These are phyloP conservation scores for Penicillium robsamsonii DNA, from an alignment of 495 filamentous ascomycete genomes.

Conservation along the genomic window DNA sequence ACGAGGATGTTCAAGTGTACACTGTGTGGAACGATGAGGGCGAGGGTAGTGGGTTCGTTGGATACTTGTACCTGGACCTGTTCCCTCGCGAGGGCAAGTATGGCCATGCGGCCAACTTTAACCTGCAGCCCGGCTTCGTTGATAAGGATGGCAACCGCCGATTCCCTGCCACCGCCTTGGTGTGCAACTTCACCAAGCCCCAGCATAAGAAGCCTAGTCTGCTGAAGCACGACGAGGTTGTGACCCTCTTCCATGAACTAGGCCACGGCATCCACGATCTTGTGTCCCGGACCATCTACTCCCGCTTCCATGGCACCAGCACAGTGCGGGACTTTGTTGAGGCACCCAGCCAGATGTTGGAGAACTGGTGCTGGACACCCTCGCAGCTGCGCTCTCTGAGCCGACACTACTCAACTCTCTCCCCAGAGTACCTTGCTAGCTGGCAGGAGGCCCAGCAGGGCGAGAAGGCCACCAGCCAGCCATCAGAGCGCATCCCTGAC, in stretches of 20 bases:
- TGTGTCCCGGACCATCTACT: conserved; percentile 62
- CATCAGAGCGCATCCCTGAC: conserved; percentile 57
- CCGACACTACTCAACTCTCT: conserved; percentile 63
- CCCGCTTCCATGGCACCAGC: conserved; percentile 71
- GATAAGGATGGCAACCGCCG: conserved; percentile 55
- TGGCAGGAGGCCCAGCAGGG: conserved; percentile 49
- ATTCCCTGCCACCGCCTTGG: conserved; percentile 67
- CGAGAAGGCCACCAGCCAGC: conserved; percentile 32
- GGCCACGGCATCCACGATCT: conserved; percentile 77
- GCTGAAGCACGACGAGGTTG: conserved; percentile 68
- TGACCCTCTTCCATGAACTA: conserved; percentile 71
- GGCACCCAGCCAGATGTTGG: conserved; percentile 69
- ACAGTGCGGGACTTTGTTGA: conserved; percentile 73
- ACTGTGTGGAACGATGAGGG: conserved; percentile 69
- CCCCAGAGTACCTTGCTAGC: conserved; percentile 55
- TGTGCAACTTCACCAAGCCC: conserved; percentile 72
- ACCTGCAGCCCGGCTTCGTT: conserved; percentile 66
- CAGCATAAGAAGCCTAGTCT: conserved; percentile 67
- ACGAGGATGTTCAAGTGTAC: conserved; percentile 67
- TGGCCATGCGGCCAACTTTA: conserved; percentile 75
- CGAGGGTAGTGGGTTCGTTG: conserved; percentile 64
- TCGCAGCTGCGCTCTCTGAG: conserved; percentile 64
- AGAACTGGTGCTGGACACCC: conserved; percentile 76
- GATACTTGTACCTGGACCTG: conserved; percentile 70
- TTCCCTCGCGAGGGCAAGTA: conserved; percentile 67